Evolutionary conservation across 2,329 filamentous ascomycete species (phyloP).

Genomic region (Epichloe scottii): DNA sequence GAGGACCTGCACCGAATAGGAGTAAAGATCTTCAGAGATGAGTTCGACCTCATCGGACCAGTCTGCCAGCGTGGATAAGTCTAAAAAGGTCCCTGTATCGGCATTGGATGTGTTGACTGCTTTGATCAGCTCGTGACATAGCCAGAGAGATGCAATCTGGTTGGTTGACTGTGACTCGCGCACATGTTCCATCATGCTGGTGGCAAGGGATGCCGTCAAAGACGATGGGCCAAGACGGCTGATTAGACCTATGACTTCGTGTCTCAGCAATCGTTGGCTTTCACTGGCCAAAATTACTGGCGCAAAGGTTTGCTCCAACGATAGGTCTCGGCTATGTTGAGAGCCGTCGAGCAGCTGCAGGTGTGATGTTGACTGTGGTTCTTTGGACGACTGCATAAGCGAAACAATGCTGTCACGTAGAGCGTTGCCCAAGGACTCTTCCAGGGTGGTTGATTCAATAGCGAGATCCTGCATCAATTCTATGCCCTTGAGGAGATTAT

Average conservation of each 20-base stretch:
- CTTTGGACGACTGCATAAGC: slow-evolving; percentile 16
- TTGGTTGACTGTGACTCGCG: slow-evolving; percentile 43
- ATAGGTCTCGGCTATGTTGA: slow-evolving; percentile 7
- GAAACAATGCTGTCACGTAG: slow-evolving; percentile 62
- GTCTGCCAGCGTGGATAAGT: slow-evolving; percentile 29
- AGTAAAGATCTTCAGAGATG: slow-evolving; percentile 53
- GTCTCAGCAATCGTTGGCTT: slow-evolving; percentile 51
- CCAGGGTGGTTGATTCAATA: slow-evolving; percentile 52
- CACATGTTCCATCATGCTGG: slow-evolving; percentile 51
- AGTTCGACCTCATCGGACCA: slow-evolving; percentile 30
- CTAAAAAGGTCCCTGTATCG: slow-evolving; percentile 55
- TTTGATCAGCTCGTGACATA: slow-evolving; percentile 60
- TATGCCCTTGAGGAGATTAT: slow-evolving; percentile 64
- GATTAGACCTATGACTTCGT: slow-evolving; percentile 46
- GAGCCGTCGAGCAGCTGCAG: slow-evolving; percentile 18
- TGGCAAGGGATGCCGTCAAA: slow-evolving; percentile 47
- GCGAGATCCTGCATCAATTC: slow-evolving; percentile 50
- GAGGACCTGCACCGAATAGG: slow-evolving; percentile 52
- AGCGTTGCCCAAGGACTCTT: slow-evolving; percentile 52
- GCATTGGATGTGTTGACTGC: slow-evolving; percentile 36
- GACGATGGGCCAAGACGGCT: slow-evolving; percentile 42
- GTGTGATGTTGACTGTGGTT: slow-evolving; percentile 10
- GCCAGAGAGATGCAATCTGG: slow-evolving; percentile 65
- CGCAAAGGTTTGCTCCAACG: slow-evolving; percentile 31
- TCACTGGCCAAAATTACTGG: slow-evolving; percentile 51